Evolutionary conservation across 768 basidiomycete genomes (phyloP).

Genomic region (Amanita rimosa): DNA sequence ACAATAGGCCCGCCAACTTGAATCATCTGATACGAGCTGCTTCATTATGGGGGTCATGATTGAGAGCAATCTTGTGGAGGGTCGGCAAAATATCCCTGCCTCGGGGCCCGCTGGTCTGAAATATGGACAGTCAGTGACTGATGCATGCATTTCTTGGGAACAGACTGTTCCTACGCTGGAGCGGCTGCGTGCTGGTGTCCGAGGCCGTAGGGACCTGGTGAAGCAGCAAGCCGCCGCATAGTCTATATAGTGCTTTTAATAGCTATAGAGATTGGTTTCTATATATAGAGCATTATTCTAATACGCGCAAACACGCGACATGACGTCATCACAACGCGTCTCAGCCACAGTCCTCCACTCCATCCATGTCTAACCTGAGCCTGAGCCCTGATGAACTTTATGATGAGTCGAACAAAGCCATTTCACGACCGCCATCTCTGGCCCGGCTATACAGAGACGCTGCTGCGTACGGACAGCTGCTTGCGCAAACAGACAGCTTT

Average conservation of each 20-base stretch:
- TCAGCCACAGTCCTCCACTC: background rate
- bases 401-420: background rate
- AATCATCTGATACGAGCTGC: conserved; percentile 55
- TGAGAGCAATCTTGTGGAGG: conserved; percentile 84
- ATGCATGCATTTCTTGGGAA: conserved; percentile 88
- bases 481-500: conserved; percentile 21
- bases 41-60: conserved; percentile 92
- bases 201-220: conserved; percentile 50
- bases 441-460: conserved; percentile 28
- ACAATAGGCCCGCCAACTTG: conserved; percentile 57
- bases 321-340: conserved; percentile 1
- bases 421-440: conserved; percentile 15
- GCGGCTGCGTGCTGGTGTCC: conserved; percentile 80
- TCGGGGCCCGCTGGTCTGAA: conserved; percentile 61
- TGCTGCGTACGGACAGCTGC: conserved; percentile 23
- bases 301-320: background rate
- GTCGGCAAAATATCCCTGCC: conserved; percentile 74
- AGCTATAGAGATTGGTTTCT: background rate
- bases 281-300: background rate
- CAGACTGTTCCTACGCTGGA: conserved; percentile 75
- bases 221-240: conserved; percentile 10
- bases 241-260: no score
- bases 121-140: conserved; percentile 83
- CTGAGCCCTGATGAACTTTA: background rate
- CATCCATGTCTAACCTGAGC: background rate